Base-by-base conservation (phyloP, 148 eudicot species). In the Nyssa sinensis region DNA sequence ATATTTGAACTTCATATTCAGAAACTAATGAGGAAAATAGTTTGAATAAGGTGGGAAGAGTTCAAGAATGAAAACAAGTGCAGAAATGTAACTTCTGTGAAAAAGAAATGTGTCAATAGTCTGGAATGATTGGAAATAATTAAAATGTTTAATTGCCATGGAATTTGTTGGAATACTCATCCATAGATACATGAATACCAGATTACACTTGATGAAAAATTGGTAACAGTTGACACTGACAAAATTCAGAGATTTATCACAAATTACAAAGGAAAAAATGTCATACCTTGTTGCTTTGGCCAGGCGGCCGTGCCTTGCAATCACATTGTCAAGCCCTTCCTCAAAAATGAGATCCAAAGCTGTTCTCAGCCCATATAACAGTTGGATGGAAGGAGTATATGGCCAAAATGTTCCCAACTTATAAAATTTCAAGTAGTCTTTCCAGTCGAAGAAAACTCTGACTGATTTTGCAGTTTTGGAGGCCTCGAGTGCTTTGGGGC, bases 251-350 rank as follows among this genome's bases (percentile, higher is more conserved):
- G 51, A 4, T 44, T 44, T 1, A 12, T 44, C 51, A 44, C 0
- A 12, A 44, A 44, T 44, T 44, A 44, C 17, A 4, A 44, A 0
- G n/a, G 41, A 60, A 28, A 62, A 23, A 1, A 7, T 62, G 39
- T 19, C 47, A 55, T 80, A 86, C 98, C 99, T 93, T 25, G 99
- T 95, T 74, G 97, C 99, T 74, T 83, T 93, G 28, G 74, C 99
- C 9, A 95, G 86, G 75, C 98, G 99, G 47, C 69, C 75, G 72
- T 95, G 99, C 88, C 99, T 88, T 27, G 91, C 91, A 58, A 95
- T 86, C 77, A 95, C 99, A 82, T 95, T 95, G 61, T 95, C 99
- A 72, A 95, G 96, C 10, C 99, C 99, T 84, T 95, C 99, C 83
- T 89, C 91, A 51, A 95, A 95, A 33, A 93, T 69, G 81, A 95